phyloP scores from a whole-genome alignment of 768 basidiomycete species.

The Pisolithus microcarpus region DNA sequence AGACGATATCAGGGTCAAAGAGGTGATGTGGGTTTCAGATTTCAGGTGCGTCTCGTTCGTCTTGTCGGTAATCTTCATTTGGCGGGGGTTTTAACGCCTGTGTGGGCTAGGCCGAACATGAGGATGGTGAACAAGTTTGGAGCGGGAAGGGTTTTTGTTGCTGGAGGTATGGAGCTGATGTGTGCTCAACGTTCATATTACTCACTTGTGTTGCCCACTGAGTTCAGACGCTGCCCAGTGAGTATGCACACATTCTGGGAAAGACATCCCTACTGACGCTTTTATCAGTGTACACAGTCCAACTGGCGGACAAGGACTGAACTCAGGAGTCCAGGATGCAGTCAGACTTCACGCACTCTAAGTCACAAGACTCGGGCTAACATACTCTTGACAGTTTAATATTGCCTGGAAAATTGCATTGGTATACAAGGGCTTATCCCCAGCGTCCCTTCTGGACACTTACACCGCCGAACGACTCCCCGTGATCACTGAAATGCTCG shows the following conservation, averaged over 20 bases:
- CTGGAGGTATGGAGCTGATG: background rate
- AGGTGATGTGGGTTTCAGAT: slow-evolving; percentile 19
- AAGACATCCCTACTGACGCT: background rate
- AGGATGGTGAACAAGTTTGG: slow-evolving; percentile 14
- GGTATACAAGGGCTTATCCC: slow-evolving; percentile 10
- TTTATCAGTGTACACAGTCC: slow-evolving; percentile 30
- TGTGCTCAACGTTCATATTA: background rate
- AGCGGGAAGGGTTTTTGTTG: no score
- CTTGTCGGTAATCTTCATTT: no score
- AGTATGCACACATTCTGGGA: background rate
- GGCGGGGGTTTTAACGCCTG: background rate
- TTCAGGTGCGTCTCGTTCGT: slow-evolving; percentile 19
- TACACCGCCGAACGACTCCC: slow-evolving; percentile 36
- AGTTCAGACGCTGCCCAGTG: no score
- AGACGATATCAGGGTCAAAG: background rate
- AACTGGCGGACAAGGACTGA: slow-evolving; percentile 33
- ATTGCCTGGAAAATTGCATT: slow-evolving; percentile 38
- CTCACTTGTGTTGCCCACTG: background rate
- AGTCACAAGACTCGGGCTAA: no score
- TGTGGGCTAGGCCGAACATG: no score
- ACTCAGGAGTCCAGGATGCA: slow-evolving; percentile 9
- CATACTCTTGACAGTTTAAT: slow-evolving; percentile 24
- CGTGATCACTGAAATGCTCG: slow-evolving; percentile 35
- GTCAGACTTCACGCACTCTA: background rate
- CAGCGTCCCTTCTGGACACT: slow-evolving; percentile 27